Percentiles rank a stretch among this genome's conserved stretches.
Evolutionary conservation across 352 stramenopile genomes (phyloP).

Genomic region (Globisporangium middletonii): DNA sequence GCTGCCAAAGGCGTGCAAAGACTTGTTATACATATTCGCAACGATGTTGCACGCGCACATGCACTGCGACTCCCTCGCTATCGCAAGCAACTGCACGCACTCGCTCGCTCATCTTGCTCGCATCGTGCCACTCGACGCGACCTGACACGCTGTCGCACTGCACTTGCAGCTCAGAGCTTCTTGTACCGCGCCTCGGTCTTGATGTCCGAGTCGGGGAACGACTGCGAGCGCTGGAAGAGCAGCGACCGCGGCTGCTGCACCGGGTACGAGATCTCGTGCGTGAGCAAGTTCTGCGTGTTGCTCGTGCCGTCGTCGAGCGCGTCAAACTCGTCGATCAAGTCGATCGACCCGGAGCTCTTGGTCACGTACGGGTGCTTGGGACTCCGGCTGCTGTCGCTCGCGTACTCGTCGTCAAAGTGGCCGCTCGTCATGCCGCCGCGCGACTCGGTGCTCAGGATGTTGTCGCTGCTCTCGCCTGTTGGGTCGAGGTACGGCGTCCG

Average conservation of each 20-base stretch:
- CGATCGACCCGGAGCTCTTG: constrained; percentile 38
- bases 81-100: no score
- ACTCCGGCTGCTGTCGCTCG: constrained; percentile 9
- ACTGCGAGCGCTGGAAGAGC: constrained; percentile 68
- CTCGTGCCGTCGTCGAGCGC: constrained; percentile 22
- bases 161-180: constrained; percentile 21
- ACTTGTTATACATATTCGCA: no score
- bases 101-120: no score
- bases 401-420: constrained; percentile 21
- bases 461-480: constrained; percentile 3
- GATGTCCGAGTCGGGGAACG: constrained; percentile 64
- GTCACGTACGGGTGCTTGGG: constrained; percentile 17
- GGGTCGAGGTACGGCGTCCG: constrained; percentile 10
- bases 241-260: constrained; percentile 49
- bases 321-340: constrained; percentile 50
- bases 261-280: constrained; percentile 45
- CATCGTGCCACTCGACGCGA: no score
- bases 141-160: no score
- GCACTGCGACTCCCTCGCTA: no score
- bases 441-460: background rate
- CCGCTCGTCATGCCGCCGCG: constrained; percentile 9
- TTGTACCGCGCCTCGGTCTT: constrained; percentile 54
- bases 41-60: no score
- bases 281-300: constrained; percentile 24
- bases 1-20: no score